Evolutionary conservation across 2,329 filamentous ascomycete species (phyloP).

Genomic region (Coniochaeta ligniaria): DNA sequence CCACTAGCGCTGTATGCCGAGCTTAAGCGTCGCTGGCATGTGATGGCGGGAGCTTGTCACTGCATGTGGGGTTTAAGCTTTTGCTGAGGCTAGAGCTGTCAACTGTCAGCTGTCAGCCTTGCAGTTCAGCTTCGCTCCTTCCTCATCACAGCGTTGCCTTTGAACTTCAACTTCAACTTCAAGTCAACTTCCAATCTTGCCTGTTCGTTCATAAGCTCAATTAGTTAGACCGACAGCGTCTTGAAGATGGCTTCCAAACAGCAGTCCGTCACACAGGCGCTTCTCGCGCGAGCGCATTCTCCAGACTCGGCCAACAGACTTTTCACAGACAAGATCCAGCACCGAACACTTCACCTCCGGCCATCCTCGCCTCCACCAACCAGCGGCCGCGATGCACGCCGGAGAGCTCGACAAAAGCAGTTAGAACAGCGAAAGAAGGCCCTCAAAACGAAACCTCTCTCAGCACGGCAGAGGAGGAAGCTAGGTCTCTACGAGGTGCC

Average conservation of each 20-base stretch:
- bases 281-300: constrained; percentile 74
- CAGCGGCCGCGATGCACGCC: constrained; percentile 50
- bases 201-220: neutral
- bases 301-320: constrained; percentile 64
- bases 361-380: constrained; percentile 61
- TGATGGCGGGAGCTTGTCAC: neutral
- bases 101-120: neutral
- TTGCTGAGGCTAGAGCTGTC: neutral
- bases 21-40: neutral
- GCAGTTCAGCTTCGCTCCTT: neutral
- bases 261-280: constrained; percentile 45
- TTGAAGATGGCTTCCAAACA: constrained; percentile 9
- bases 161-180: neutral
- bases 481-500: constrained; percentile 71
- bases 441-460: constrained; percentile 60
- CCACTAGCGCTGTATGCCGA: neutral
- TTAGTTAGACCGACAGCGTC: neutral
- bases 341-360: constrained; percentile 72
- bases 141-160: neutral
- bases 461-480: constrained; percentile 68
- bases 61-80: neutral
- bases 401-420: constrained; percentile 41
- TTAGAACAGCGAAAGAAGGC: constrained; percentile 36
- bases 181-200: neutral
- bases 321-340: constrained; percentile 75